Evolutionary conservation across 2,329 filamentous ascomycete genomes (phyloP), one percentile per base, ranked within the genome.

Genomic region (Setomelanomma holmii): DNA sequence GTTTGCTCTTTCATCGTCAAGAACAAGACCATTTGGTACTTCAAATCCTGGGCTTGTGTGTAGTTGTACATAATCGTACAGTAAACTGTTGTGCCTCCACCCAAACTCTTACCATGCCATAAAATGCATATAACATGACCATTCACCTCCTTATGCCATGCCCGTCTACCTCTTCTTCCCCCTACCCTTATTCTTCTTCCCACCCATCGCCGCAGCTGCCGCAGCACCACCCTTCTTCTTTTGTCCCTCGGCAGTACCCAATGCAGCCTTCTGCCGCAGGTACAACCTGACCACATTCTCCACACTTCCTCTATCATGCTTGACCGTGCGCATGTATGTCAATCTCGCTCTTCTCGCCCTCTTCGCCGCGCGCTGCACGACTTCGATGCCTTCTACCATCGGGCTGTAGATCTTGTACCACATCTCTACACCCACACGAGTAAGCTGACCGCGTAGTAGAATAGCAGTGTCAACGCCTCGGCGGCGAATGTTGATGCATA

Each of bases 321-420:
- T 75, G 8, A 66, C 67, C 30, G 64, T 63, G 20, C 93, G 85
- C 89, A 99, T 89, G 76, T 93, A 98, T 68, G 90, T 96, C 75
- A 99, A 81, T 63, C 91, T 84, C 21, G 93, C 93, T 68, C 95
- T 86, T 73, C 93, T 88, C 61, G 91, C 91, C 75, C 91, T 86
- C 88, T 92, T 95, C 70, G 85, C 83, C 59, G 86, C 84, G 66
- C 93, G 83, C 85, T 96, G 91, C 75, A 98, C 90, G 66, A 99
- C 89, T 78, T 99, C 93, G 69, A 99, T 91, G 59, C 90, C 91
- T 72, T 89, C 86, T 24, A 98, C 89, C 71, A 90, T 89, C 55
- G 93, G 93, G 71, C 86, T 90, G 81, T 95, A 98, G 53, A 98
- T 82, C 82, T 99, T 99, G 78, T 90, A 92, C 88, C 91, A 96